Base-by-base conservation (phyloP, 1,284 basidiomycete species). In the Volvariella volvacea region DNA sequence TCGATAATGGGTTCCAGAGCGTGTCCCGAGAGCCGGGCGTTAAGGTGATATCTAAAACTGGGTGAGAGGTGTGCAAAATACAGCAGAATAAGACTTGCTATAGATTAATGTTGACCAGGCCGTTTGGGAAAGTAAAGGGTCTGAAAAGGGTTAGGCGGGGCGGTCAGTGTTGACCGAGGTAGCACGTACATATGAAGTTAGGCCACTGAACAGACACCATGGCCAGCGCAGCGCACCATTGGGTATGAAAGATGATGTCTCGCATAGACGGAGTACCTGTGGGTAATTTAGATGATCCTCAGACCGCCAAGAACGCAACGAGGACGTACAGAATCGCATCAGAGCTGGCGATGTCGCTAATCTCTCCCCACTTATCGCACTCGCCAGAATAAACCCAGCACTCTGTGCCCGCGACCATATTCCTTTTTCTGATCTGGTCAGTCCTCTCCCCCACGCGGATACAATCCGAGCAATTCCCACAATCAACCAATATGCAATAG, bases 151-250 rank as follows among this genome's bases (percentile, higher is more conserved):
- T 33, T 30, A 45, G 52, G 34, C 32, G 48, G 48, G 52, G 46
- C 41, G 41, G 38, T 22, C 6, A 6, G 6, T 6, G 12, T 28
- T 28, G 12, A 28, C 36, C 14, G 31, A 43, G 31, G 39, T n/a
- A 25, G 31, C 34, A 76, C 83, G 57, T 58, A 90, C 92, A 98
- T 47, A 87, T 76, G 63, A 94, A 98, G 10, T 75, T 69, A 1
- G 95, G 94, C 94, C 94, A 99, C 57, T 90, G 74, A 21, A 98
- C 92, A 21, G 92, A 88, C 41, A 97, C 80, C 88, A 96, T 95
- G 20, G 83, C 83, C 17, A 98, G 68, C 39, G 83, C 77, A 20
- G 87, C 76, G 59, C 85, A 88, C 83, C 86, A 98, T 55, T 97
- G 93, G 0, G 92, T 88, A 57, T 95, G 92, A 57, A 91, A 87